Base-by-base conservation (phyloP, 345 rosid species). In the Psidium friedrichsthalianum region DNA sequence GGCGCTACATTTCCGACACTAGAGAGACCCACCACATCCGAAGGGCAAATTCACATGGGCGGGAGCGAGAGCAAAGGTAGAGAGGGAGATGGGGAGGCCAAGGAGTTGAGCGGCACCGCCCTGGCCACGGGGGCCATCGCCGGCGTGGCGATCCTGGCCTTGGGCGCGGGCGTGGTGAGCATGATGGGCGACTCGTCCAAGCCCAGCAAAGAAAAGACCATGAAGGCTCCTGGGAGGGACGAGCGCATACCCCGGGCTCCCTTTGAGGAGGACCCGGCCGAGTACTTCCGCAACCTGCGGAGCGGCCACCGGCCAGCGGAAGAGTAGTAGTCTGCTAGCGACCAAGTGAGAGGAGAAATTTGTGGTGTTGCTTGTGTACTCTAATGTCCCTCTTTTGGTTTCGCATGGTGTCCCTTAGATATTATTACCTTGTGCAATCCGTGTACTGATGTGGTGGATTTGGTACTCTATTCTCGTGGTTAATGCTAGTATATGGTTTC, bases 181-280 rank as follows among this genome's bases (percentile, higher is more conserved):
- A 18, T 44, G 32, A 81, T 81, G 56, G 20, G 0, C 21, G 11
- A 15, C 16, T 61, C 0, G 0, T 27, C 74, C 40, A 0, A 29
- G 54, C 10, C 83, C 25, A 27, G 11, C 0, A 29, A 80, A 36
- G 36, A 49, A 27, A 86, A 83, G 44, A 86, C 88, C 55, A 86
- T 86, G 88, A 86, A 76, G 24, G 84, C 86, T 56, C 86, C 86
- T 0, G 88, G 88, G 25, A 86, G 54, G 78, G 51, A 86, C 59
- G 4, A 1, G 5, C 88, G 78, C 36, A 86, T 86, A 2, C 29
- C 22, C 88, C 56, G 25, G 88, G 54, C 22, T 16, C n/a, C 25
- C 57, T 84, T 86, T 51, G 83, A 83, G 21, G 21, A 49, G 6
- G 53, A 83, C 83, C 85, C 87, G 5, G 27, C 64, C 20, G 25